Conservation (phyloP, 768 basidiomycete genomes). For the Rhizopogon vinicolor region DNA sequence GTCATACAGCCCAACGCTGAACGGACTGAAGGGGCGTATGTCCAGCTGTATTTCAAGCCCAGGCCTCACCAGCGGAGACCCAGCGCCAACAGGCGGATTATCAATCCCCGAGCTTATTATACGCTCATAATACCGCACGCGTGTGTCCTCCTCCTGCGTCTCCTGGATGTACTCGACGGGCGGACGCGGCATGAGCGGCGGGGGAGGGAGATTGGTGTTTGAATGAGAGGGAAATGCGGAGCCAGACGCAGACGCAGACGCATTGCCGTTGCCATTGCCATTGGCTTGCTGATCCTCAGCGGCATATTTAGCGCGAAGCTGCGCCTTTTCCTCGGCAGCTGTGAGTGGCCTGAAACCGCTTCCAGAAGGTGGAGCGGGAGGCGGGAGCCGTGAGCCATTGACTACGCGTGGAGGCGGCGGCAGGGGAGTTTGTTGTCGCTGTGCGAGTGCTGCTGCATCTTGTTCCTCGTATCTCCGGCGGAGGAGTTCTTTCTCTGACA, state of each 20-base stretch:
- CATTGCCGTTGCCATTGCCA: constrained; percentile 17
- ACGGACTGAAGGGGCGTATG: constrained; percentile 45
- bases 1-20: constrained; percentile 32
- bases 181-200: constrained; percentile 72
- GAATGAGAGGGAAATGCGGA: constrained; percentile 13
- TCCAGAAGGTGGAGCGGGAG: constrained; percentile 22
- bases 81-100: constrained; percentile 14
- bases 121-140: constrained; percentile 37
- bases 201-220: constrained; percentile 33
- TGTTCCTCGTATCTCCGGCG: constrained; percentile 53
- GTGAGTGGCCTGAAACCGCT: constrained; percentile 38
- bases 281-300: constrained; percentile 41
- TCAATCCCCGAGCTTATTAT: constrained; percentile 23
- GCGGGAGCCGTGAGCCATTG: constrained; percentile 26
- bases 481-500: constrained; percentile 55
- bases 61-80: constrained; percentile 9
- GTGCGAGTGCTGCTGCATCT: constrained; percentile 35
- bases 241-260: constrained; percentile 11
- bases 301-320: constrained; percentile 59
- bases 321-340: constrained; percentile 78
- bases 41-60: constrained; percentile 22
- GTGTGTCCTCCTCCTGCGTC: constrained; percentile 70
- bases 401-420: constrained; percentile 20
- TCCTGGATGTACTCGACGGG: constrained; percentile 79
- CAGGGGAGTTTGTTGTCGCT: constrained; percentile 14